phyloP scores from a whole-genome alignment of 2,329 filamentous ascomycete species.

The Phialophora chinensis region DNA sequence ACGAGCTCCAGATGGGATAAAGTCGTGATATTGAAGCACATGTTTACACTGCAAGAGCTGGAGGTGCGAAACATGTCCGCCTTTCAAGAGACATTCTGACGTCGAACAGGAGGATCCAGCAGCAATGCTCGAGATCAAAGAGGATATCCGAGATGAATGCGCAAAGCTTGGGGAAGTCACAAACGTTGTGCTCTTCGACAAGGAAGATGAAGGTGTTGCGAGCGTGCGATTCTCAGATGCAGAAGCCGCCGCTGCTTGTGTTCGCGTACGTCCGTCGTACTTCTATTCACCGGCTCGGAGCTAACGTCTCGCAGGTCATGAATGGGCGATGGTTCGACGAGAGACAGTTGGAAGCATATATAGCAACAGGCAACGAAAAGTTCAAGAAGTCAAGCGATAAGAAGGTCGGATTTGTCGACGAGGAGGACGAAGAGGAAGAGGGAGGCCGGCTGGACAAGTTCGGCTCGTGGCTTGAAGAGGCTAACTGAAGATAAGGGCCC shows the following conservation, averaged over 20 bases:
- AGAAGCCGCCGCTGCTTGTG: conserved; percentile 73
- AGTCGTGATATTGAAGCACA: conserved; percentile 84
- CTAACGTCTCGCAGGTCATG: conserved; percentile 61
- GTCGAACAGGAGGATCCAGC: conserved; percentile 71
- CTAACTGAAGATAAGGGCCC: conserved; percentile 33
- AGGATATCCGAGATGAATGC: conserved; percentile 91
- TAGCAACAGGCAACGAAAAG: conserved; percentile 72
- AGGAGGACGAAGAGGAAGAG: conserved; percentile 56
- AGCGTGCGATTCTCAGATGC: conserved; percentile 79
- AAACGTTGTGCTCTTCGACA: conserved; percentile 88
- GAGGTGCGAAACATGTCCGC: conserved; percentile 54
- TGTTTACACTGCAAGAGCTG: conserved; percentile 87
- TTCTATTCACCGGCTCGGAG: not conserved
- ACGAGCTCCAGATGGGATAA: conserved; percentile 71
- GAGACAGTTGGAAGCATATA: conserved; percentile 71
- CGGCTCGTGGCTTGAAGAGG: conserved; percentile 56
- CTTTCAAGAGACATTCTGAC: conserved; percentile 9
- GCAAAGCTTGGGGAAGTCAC: conserved; percentile 84
- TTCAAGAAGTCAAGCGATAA: conserved; percentile 70
- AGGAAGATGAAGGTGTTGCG: conserved; percentile 81
- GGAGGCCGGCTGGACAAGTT: conserved; percentile 55
- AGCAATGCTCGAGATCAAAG: conserved; percentile 86
- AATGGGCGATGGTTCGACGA: conserved; percentile 80
- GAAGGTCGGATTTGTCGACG: conserved; percentile 52
- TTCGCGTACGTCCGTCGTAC: conserved; percentile 51